A percentile compares a stretch with the other conserved stretches of the same genome.
These are phyloP conservation scores for Excoecaria agallocha DNA, from an alignment of 345 rosid species.

Conservation along the genomic window DNA sequence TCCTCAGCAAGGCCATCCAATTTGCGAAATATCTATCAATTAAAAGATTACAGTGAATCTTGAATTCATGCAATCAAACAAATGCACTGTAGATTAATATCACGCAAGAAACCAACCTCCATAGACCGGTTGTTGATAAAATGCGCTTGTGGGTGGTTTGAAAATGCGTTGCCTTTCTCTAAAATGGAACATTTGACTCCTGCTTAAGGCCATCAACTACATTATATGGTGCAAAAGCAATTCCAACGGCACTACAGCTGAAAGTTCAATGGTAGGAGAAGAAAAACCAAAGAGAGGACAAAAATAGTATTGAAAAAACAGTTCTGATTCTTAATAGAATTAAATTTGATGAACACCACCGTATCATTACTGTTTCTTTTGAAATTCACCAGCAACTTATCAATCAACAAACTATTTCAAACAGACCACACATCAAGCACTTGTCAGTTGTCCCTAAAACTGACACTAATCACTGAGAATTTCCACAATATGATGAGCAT, in stretches of 20 bases:
- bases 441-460: background rate
- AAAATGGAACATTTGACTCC: conserved; percentile 71
- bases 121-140: conserved; percentile 92
- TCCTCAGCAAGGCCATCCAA: conserved; percentile 83
- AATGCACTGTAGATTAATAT: background rate
- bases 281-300: background rate
- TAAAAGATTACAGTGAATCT: conserved; percentile 10
- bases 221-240: background rate
- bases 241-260: background rate
- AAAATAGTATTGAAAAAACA: too few species aligned
- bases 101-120: conserved; percentile 58
- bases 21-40: conserved; percentile 63
- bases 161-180: conserved; percentile 68
- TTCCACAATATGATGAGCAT: background rate
- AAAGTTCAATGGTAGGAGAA: background rate
- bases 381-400: background rate
- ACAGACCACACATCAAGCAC: conserved; percentile 15
- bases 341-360: too few species aligned
- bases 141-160: conserved; percentile 90
- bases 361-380: too few species aligned
- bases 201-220: conserved; percentile 28
- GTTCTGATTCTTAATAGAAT: too few species aligned
- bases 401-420: background rate
- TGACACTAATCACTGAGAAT: background rate
- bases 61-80: background rate